Conservation (phyloP, 352 stramenopile species). For the Aphanomyces astaci region DNA sequence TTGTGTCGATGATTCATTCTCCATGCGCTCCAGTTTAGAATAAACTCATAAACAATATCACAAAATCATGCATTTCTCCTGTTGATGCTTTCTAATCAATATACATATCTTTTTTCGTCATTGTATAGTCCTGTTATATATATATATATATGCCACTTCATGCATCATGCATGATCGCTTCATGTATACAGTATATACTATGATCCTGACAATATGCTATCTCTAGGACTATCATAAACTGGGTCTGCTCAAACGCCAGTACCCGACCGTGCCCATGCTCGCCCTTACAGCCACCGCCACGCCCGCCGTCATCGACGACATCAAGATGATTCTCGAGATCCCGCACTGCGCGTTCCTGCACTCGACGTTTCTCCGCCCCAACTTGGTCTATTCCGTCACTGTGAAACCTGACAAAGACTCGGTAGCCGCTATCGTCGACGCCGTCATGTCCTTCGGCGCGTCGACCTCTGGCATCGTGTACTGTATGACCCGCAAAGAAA, state of each 20-base stretch:
- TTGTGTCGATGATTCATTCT: no score
- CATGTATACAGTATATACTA: no score
- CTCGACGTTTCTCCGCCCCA: conserved; percentile 85
- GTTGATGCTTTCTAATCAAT: no score
- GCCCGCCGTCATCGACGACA: conserved; percentile 55
- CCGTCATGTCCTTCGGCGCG: conserved; percentile 57
- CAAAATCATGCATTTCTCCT: no score
- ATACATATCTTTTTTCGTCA: no score
- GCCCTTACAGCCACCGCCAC: conserved; percentile 87
- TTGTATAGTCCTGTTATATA: no score
- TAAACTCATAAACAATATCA: no score
- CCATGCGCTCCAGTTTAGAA: no score
- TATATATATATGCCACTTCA: no score
- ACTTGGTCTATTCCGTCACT: conserved; percentile 85
- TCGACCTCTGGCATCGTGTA: conserved; percentile 87
- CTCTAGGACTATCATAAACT: conserved; percentile 88
- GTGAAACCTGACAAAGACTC: conserved; percentile 28
- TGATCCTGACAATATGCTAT: no score
- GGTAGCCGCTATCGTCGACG: conserved; percentile 57
- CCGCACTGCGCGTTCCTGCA: conserved; percentile 76
- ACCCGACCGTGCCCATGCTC: conserved; percentile 85
- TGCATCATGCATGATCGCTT: no score
- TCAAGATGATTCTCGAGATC: conserved; percentile 68
- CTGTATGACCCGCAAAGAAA: conserved; percentile 87
- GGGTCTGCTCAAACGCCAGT: conserved; percentile 83